Evolutionary conservation across 106 monocot species (phyloP).

Genomic region (Dendrobium nobile): DNA sequence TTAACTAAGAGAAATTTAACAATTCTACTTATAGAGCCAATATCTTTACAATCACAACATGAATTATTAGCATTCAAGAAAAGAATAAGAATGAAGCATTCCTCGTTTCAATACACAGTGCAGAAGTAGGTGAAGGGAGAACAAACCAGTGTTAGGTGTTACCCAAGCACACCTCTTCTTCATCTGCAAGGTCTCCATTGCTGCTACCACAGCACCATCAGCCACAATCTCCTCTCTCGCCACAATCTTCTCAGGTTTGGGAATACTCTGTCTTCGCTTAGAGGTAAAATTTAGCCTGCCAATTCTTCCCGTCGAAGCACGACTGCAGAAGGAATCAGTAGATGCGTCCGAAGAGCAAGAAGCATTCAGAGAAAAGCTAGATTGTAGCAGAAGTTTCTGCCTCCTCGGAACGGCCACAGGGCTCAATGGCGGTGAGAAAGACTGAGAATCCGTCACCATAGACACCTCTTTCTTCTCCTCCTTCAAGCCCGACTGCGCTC

Average conservation of each 20-base stretch:
- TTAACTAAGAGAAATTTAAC: neutral
- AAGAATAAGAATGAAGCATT: too few relatives aligned
- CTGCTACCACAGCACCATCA: neutral
- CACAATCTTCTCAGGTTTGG: slow-evolving; percentile 8
- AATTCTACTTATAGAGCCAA: neutral
- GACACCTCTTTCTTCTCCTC: slow-evolving; percentile 11
- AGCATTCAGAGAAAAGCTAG: slow-evolving; percentile 20
- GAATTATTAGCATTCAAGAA: too few relatives aligned
- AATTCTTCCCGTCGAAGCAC: slow-evolving; percentile 24
- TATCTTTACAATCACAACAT: neutral
- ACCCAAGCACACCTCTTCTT: slow-evolving; percentile 27
- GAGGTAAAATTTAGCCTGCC: slow-evolving; percentile 1
- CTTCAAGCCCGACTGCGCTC: neutral
- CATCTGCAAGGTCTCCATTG: neutral
- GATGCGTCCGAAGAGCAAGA: slow-evolving; percentile 26
- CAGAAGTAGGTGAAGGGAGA: neutral
- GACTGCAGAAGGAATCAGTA: slow-evolving; percentile 19
- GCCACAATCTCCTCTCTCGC: neutral
- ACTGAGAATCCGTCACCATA: neutral
- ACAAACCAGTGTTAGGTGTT: slow-evolving; percentile 20
- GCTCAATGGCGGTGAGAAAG: neutral
- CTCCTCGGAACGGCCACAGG: slow-evolving; percentile 3
- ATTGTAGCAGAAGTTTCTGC: slow-evolving; percentile 21
- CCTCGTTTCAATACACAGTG: too few relatives aligned
- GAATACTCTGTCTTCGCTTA: slow-evolving; percentile 6